Evolutionary conservation across 2,329 filamentous ascomycete species (phyloP), one percentile per base, ranked within the genome.

Genomic region (Xylariaceae sp.): DNA sequence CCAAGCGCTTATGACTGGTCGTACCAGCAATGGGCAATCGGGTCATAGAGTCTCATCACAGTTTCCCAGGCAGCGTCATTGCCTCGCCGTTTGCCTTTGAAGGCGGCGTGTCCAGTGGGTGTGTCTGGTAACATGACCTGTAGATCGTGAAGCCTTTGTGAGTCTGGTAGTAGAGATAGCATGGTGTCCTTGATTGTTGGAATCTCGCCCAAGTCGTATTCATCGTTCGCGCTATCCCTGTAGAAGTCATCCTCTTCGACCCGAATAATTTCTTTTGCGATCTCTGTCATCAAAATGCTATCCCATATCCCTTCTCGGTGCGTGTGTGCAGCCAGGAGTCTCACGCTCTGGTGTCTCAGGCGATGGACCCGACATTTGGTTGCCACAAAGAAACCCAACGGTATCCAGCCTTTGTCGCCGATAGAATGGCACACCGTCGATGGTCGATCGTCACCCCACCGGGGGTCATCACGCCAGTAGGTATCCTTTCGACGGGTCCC

Each of bases 281-380:
- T 15, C 2, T 37, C 11, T 9, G 44, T 31, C 7, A 35, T 29
- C 12, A 51, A 38, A 19, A 15, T 37, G 2, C 43, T 38, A 30
- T 51, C 33, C 49, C 49, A 51, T 30, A 44, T 39, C 7, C 49
- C 49, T n/a, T 51, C 49, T 30, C 44, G 47, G 37, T 49, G 47
- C 3, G 17, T 9, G 1, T 40, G 45, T n/a, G 40, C 42, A 32
- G 37, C 36, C 4, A 49, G 38, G 16, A 51, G 38, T 19, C n/a
- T 38, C 19, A 58, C 24, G 15, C 54, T 51, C 6, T 68, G 64
- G 0, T 59, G 44, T 28, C 73, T 62, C 8, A 74, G 52, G 3
- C 54, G 52, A 31, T 61, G 64, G 2, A 64, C 53, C 0, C 73
- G 68, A 32, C 73, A 77, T 44, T 75, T 74, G 3, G 69, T 41